Evolutionary conservation across 306 rosid species (phyloP).

Genomic region (apple (Malus domestica)): DNA sequence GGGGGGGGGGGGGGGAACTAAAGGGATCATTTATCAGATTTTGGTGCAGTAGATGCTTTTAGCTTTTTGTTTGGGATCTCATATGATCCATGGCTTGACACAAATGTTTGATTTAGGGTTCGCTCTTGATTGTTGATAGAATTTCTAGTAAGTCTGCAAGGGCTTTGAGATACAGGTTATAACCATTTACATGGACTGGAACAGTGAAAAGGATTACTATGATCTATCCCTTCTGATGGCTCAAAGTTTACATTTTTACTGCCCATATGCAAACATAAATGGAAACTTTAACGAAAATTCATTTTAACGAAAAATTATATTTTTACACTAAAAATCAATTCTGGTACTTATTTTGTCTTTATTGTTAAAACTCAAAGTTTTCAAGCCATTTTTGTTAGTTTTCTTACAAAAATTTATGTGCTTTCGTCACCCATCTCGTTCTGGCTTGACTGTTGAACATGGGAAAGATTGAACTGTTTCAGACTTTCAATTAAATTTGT

Average conservation of each 20-base stretch:
- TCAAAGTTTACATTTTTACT: background rate
- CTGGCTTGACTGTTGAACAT: background rate
- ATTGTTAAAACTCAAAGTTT: too few species aligned
- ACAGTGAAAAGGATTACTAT: conserved; percentile 27
- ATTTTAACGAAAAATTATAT: too few species aligned
- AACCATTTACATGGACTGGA: conserved; percentile 17
- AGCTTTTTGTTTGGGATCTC: background rate
- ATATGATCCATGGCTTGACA: background rate
- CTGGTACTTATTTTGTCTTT: too few species aligned
- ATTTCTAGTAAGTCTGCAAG: conserved; percentile 22
- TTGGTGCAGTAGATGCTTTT: background rate
- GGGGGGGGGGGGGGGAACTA: background rate
- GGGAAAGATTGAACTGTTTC: background rate
- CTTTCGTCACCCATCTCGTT: background rate
- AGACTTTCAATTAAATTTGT: background rate
- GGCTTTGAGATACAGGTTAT: conserved; percentile 40
- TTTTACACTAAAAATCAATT: too few species aligned
- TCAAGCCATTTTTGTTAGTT: too few species aligned
- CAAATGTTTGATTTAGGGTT: background rate
- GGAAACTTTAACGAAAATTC: too few species aligned
- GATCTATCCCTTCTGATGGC: conserved; percentile 52
- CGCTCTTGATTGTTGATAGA: background rate
- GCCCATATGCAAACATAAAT: background rate
- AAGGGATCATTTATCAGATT: background rate
- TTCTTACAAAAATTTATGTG: background rate